Base-by-base conservation (phyloP, 1,284 basidiomycete species). In the Inonotus hispidus region DNA sequence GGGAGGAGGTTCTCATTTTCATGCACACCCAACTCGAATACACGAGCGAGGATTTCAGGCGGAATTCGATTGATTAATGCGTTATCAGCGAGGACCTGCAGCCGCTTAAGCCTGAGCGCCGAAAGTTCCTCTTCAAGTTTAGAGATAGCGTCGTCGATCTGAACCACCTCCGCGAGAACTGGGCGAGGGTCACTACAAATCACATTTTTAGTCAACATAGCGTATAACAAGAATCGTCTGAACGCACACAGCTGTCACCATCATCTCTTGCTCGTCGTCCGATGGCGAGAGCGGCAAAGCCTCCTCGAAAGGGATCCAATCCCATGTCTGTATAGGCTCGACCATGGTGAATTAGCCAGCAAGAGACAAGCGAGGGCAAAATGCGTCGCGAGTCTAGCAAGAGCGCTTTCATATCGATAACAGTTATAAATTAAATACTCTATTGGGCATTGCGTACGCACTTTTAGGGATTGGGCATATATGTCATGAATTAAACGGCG, bases 1-100 rank as follows among this genome's bases (percentile, higher is more conserved):
- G 65, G 62, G 7, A 71, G 61, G 38, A 71, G 64, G 3, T 70
- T 63, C 14, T 64, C 53, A 57, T 65, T 53, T 32, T 71, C 69
- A 58, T 73, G 65, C 0, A 70, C 69, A 25, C 71, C 73, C 13
- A 73, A 64, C 60, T 74, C 73, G 61, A 75, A 73, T 11, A 75
- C 66, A 19, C 72, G 70, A 43, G 71, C 70, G 7, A 75, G 67
- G 32, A 74, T 66, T 58, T 75, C 73, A 1, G 72, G 64, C 1
- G 73, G 73, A 6, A 75, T 54, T 37, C 67, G 66, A 29, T 60
- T 63, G 38, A 75, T 70, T 59, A 73, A 71, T 4, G 72, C 70
- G 23, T 67, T 66, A 11, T 63, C 56, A 7, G 66, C 69, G 11
- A 73, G 69, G 8, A 72, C 61, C 23, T 68, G 59, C 11, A 66